These are phyloP conservation scores for Monosporascus sp. DNA, from an alignment of 2,329 filamentous ascomycete species.

Conservation along the genomic window DNA sequence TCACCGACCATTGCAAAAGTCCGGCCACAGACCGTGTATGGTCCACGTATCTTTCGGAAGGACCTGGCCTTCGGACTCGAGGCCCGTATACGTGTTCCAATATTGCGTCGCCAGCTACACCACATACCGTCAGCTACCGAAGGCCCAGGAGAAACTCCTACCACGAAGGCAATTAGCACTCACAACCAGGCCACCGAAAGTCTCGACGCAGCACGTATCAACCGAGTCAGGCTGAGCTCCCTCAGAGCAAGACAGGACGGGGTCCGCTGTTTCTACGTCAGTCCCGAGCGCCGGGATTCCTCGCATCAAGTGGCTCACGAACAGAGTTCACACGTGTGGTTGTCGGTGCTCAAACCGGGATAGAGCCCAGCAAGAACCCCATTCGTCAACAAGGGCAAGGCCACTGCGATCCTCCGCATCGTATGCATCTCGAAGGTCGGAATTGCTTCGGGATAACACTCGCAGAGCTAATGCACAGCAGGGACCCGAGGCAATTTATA, in stretches of 20 bases:
- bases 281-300: neutral
- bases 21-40: conserved; percentile 56
- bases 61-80: conserved; percentile 51
- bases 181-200: conserved; percentile 55
- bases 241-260: conserved; percentile 44
- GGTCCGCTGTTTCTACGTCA: conserved; percentile 15
- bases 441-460: neutral
- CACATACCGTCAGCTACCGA: conserved; percentile 2
- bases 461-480: neutral
- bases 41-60: conserved; percentile 54
- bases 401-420: conserved; percentile 11
- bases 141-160: neutral
- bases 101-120: conserved; percentile 52
- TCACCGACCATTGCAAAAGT: conserved; percentile 38
- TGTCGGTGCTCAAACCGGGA: conserved; percentile 40
- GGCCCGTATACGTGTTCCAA: conserved; percentile 60
- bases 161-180: conserved; percentile 4
- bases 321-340: conserved; percentile 53
- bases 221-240: conserved; percentile 38
- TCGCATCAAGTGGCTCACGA: conserved; percentile 3
- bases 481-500: neutral
- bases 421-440: conserved; percentile 13
- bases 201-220: conserved; percentile 61
- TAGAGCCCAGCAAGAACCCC: conserved; percentile 33
- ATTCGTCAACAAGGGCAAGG: conserved; percentile 22